phyloP scores from a whole-genome alignment of 768 basidiomycete species.

The Daedaleopsis sinensis region DNA sequence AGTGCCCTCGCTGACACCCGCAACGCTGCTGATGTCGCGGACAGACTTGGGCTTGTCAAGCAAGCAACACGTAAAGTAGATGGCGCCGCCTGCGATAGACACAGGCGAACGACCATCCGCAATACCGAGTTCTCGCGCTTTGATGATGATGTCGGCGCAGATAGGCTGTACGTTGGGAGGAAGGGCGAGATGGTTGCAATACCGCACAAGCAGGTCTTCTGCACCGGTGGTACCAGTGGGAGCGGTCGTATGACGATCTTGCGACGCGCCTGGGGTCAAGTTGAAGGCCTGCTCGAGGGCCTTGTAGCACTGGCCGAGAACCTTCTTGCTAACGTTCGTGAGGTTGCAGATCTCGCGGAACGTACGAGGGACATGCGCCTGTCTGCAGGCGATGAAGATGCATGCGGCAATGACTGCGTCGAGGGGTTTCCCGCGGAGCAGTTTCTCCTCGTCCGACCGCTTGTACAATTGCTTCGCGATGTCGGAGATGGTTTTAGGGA shows the following conservation, averaged over 20 bases:
- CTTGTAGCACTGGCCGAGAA: slow-evolving; percentile 91
- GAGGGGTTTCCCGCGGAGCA: slow-evolving; percentile 87
- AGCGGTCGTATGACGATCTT: slow-evolving; percentile 40
- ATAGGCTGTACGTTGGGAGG: slow-evolving; percentile 82
- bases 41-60: slow-evolving; percentile 75
- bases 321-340: slow-evolving; percentile 93
- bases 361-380: slow-evolving; percentile 93
- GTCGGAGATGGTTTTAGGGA: slow-evolving; percentile 92
- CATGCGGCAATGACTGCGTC: slow-evolving; percentile 96
- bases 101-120: slow-evolving; percentile 95
- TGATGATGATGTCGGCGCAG: slow-evolving; percentile 79
- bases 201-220: slow-evolving; percentile 88
- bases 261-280: slow-evolving; percentile 78
- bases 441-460: slow-evolving; percentile 93
- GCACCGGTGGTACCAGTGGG: slow-evolving; percentile 65
- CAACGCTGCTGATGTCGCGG: slow-evolving; percentile 87
- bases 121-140: slow-evolving; percentile 80
- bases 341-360: slow-evolving; percentile 95
- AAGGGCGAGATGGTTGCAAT: slow-evolving; percentile 90
- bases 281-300: slow-evolving; percentile 89
- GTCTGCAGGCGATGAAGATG: slow-evolving; percentile 96
- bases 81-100: slow-evolving; percentile 97
- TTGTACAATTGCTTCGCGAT: slow-evolving; percentile 98
- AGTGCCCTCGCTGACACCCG: slow-evolving; percentile 94
- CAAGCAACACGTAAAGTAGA: slow-evolving; percentile 89